Base-by-base conservation (phyloP, 192 early-diverging fungal species). In the Linnemannia zychae region DNA sequence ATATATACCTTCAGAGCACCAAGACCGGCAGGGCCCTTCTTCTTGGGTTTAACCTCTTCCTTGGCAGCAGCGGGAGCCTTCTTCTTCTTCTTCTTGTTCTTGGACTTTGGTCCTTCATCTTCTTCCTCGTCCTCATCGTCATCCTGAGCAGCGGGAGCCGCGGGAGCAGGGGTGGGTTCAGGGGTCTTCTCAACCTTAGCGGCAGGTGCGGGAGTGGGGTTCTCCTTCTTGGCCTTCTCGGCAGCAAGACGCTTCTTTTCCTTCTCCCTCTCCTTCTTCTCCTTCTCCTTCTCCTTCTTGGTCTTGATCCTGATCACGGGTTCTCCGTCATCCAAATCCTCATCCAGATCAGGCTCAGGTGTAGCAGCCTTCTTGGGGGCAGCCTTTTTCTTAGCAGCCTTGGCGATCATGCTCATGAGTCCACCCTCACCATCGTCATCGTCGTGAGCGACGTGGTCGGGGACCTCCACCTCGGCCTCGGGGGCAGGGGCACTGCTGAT, bases 251-350 rank as follows among this genome's bases (percentile, higher is more conserved):
- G 79, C 75, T 88, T 89, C 73, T 90, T 89, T 75, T 91, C 89
- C 87, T 95, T 95, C 75, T 91, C 89, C 28, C 89, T 90, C 76
- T 95, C 94, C 89, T 96, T 96, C 78, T 95, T 93, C 75, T 96
- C 91, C 77, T 91, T 90, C 79, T 97, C 96, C 88, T 97, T 97
- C 74, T 97, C 96, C 85, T 96, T 96, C 83, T 97, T 97, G 50
- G 95, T 93, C 87, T 96, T 93, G 38, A 95, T 90, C 76, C 89
- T 87, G 60, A 88, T 50, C 20, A 79, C 82, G 20, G 79, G 74
- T 15, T 75, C 90, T 31, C 88, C 88, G 24, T 87, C 87, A 31
- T 90, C 88, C 13, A 77, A 72, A 7, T 86, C 87, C 20, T 90
- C 90, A 16, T 89, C 67, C 24, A 83, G 76, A 13, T 75, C 79